Percentiles rank a stretch among this genome's conserved stretches.
These are phyloP conservation scores for Penicillium lagena DNA, from an alignment of 495 filamentous ascomycete species.

Conservation along the genomic window DNA sequence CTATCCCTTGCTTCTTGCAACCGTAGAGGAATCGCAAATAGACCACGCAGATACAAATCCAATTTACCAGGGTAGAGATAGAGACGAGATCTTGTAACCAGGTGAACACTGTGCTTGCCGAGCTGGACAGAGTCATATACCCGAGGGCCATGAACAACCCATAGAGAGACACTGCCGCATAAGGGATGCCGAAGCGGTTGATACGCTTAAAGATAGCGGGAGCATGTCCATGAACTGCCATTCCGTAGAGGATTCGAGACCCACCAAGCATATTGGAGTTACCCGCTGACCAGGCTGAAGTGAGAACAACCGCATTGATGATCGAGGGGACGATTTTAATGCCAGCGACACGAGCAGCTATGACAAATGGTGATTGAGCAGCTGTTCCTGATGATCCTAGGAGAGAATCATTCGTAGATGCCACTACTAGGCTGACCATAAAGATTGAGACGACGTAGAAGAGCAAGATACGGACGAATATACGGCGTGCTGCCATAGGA, in stretches of 20 bases:
- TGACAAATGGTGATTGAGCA: slow-evolving; percentile 47
- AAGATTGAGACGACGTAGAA: slow-evolving; percentile 38
- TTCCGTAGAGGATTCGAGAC: slow-evolving; percentile 36
- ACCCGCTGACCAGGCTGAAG: slow-evolving; percentile 35
- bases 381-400: slow-evolving; percentile 24
- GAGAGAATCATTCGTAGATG: slow-evolving; percentile 43
- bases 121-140: slow-evolving; percentile 48
- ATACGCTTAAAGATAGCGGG: slow-evolving; percentile 41
- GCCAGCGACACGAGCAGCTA: slow-evolving; percentile 31
- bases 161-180: slow-evolving; percentile 42
- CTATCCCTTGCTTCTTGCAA: slow-evolving; percentile 39
- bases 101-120: slow-evolving; percentile 48
- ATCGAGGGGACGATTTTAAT: slow-evolving; percentile 41
- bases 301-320: slow-evolving; percentile 43
- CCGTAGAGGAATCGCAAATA: slow-evolving; percentile 52
- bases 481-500: slow-evolving; percentile 32
- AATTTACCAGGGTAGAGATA: slow-evolving; percentile 46
- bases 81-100: slow-evolving; percentile 53
- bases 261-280: slow-evolving; percentile 44
- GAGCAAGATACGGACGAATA: slow-evolving; percentile 34
- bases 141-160: slow-evolving; percentile 45
- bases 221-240: slow-evolving; percentile 35
- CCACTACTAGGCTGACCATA: slow-evolving; percentile 37
- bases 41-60: slow-evolving; percentile 45
- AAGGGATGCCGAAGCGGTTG: slow-evolving; percentile 56